phyloP scores from a whole-genome alignment of 2,329 filamentous ascomycete genomes.

The Apiospora sp. region DNA sequence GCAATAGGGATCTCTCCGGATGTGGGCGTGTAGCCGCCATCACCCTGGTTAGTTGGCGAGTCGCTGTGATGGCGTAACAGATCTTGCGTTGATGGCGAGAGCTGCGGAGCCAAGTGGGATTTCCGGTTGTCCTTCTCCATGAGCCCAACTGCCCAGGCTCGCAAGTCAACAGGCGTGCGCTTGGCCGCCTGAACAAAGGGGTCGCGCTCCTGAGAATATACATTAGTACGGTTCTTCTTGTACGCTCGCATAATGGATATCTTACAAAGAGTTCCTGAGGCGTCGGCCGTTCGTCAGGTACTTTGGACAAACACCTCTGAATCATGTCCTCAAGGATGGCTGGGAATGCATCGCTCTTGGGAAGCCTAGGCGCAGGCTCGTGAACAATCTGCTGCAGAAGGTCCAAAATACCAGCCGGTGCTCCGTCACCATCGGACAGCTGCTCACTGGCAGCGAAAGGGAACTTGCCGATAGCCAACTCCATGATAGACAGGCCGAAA shows the following conservation, averaged over 20 bases:
- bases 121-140: slow-evolving; percentile 97
- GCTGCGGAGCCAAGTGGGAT: slow-evolving; percentile 84
- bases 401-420: slow-evolving; percentile 93
- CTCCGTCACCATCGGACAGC: slow-evolving; percentile 76
- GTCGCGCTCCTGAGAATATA: slow-evolving; percentile 76
- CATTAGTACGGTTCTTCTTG: neutral
- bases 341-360: slow-evolving; percentile 97
- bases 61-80: slow-evolving; percentile 71
- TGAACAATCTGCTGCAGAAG: slow-evolving; percentile 97
- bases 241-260: slow-evolving; percentile 28
- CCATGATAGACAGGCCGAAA: slow-evolving; percentile 94
- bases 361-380: slow-evolving; percentile 90
- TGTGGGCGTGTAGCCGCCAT: slow-evolving; percentile 66
- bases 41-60: slow-evolving; percentile 62
- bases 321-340: slow-evolving; percentile 96
- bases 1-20: slow-evolving; percentile 73
- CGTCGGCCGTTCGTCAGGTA: slow-evolving; percentile 86
- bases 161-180: slow-evolving; percentile 91
- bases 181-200: slow-evolving; percentile 96
- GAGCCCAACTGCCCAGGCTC: slow-evolving; percentile 91
- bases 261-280: slow-evolving; percentile 92
- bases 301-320: slow-evolving; percentile 92
- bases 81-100: slow-evolving; percentile 80
- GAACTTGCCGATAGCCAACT: slow-evolving; percentile 96
- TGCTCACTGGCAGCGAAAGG: slow-evolving; percentile 83